phyloP scores from a whole-genome alignment of 2,329 filamentous ascomycete genomes.

The Metarhizium album region DNA sequence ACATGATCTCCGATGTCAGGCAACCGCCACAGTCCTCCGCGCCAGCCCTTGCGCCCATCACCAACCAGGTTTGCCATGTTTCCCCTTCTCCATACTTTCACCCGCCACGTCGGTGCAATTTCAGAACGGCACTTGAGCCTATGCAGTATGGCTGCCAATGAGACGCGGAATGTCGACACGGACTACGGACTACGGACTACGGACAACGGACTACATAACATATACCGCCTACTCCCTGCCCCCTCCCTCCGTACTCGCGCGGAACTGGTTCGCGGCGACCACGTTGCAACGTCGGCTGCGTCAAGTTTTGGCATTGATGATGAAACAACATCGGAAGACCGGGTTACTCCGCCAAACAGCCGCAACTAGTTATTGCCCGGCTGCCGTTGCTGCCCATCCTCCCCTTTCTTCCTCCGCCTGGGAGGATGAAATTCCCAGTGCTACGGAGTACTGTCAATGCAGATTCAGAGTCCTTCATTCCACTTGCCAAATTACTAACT shows the following conservation, averaged over 20 bases:
- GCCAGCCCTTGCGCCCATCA: too few species aligned
- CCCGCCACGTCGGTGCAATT: too few species aligned
- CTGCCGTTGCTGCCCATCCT: neutral
- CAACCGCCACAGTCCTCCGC: neutral
- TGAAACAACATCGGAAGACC: slow-evolving; percentile 1
- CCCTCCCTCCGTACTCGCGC: too few species aligned
- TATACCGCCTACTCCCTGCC: too few species aligned
- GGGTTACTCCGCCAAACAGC: neutral
- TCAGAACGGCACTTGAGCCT: neutral
- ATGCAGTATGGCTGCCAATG: too few species aligned
- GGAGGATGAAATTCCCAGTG: neutral
- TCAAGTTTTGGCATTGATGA: slow-evolving; percentile 1
- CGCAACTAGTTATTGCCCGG: neutral
- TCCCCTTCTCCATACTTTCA: too few species aligned
- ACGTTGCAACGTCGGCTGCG: slow-evolving; percentile 1
- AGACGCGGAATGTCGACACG: too few species aligned
- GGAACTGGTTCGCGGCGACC: neutral
- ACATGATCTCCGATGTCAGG: neutral
- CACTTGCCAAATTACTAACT: neutral
- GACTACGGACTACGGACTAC: too few species aligned
- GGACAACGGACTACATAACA: too few species aligned
- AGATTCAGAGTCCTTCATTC: neutral
- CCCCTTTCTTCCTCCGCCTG: neutral
- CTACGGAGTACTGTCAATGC: neutral
- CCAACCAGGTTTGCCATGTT: too few species aligned